A percentile compares a stretch with the other conserved stretches of the same genome.
These are phyloP conservation scores for Phytophthora fragariaefolia DNA, from an alignment of 352 stramenopile species.

Conservation along the genomic window DNA sequence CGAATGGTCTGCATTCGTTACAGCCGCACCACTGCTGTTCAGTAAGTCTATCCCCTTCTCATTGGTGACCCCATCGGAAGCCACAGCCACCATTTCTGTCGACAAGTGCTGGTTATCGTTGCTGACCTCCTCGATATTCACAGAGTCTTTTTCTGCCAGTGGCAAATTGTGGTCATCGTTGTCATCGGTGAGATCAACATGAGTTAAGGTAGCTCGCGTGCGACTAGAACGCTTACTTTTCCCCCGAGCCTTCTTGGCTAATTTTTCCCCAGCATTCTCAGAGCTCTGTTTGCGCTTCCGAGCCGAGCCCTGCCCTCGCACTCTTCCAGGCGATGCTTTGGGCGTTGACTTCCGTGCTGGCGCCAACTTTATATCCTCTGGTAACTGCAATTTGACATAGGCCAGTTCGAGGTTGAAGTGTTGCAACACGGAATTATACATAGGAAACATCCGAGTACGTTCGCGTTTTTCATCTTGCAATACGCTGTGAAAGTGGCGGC, in stretches of 20 bases:
- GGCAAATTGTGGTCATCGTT: slow-evolving; percentile 9
- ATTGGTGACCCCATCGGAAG: too few species aligned
- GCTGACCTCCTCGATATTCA: background rate
- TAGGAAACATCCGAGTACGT: slow-evolving; percentile 31
- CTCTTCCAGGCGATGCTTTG: slow-evolving; percentile 20
- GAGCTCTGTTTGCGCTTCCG: slow-evolving; percentile 52
- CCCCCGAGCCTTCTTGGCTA: slow-evolving; percentile 41
- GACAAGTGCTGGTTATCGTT: background rate
- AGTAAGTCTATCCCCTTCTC: background rate
- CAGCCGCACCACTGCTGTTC: background rate
- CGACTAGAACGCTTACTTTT: slow-evolving; percentile 25
- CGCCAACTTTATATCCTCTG: slow-evolving; percentile 4
- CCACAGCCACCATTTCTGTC: too few species aligned
- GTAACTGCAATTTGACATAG: slow-evolving; percentile 8
- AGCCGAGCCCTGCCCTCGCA: slow-evolving; percentile 14
- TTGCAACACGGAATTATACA: slow-evolving; percentile 56
- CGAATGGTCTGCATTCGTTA: background rate
- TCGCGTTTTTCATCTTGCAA: slow-evolving; percentile 52
- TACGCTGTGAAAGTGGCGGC: slow-evolving; percentile 58
- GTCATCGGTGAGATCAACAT: slow-evolving; percentile 41
- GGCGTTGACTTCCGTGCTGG: background rate
- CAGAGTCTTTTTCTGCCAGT: background rate
- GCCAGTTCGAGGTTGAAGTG: slow-evolving; percentile 30
- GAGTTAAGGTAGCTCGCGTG: slow-evolving; percentile 8
- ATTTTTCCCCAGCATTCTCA: slow-evolving; percentile 26